Evolutionary conservation across 345 rosid species (phyloP).

Genomic region (Hypericum perforatum): DNA sequence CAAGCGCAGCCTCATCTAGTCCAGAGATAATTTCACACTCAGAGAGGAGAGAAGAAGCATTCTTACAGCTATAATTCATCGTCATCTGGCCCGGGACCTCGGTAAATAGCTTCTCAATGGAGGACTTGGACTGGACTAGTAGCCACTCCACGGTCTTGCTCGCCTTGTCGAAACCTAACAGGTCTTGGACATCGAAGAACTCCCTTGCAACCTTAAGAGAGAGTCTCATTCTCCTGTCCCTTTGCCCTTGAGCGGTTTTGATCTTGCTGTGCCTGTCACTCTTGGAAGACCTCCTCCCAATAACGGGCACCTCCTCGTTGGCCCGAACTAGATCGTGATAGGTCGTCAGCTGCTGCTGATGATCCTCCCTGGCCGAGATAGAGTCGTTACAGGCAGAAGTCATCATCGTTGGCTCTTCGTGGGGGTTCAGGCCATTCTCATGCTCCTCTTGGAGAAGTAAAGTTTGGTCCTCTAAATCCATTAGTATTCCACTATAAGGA

Average conservation of each 20-base stretch:
- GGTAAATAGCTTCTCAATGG: slow-evolving; percentile 6
- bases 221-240: slow-evolving; percentile 67
- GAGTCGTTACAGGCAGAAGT: no score
- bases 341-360: no score
- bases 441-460: no score
- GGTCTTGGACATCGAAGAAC: slow-evolving; percentile 73
- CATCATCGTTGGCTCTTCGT: background rate
- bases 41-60: background rate
- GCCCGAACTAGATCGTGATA: no score
- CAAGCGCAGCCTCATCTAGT: background rate
- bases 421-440: no score
- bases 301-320: no score
- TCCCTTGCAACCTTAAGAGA: slow-evolving; percentile 58
- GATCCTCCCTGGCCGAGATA: no score
- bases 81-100: background rate
- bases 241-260: slow-evolving; percentile 58
- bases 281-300: slow-evolving; percentile 28
- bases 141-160: slow-evolving; percentile 82
- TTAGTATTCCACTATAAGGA: no score
- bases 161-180: slow-evolving; percentile 69
- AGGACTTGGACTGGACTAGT: slow-evolving; percentile 9
- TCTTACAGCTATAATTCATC: background rate
- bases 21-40: background rate
- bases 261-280: slow-evolving; percentile 81
- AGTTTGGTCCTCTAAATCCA: no score